phyloP scores from a whole-genome alignment of 148 eudicot genomes.

The Amaranthus palmeri region DNA sequence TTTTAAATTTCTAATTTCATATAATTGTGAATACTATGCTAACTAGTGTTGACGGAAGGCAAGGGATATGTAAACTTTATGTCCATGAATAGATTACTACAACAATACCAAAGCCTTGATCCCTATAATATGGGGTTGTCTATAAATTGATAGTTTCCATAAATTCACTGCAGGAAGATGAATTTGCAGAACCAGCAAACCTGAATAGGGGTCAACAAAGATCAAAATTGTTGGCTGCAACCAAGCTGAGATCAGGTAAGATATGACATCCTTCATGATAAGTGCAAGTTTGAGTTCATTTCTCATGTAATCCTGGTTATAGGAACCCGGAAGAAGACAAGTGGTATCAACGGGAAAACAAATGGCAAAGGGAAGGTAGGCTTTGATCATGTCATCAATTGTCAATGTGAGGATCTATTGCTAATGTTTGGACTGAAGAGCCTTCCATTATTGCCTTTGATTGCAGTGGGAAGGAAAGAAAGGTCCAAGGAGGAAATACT shows the following conservation, averaged over 20 bases:
- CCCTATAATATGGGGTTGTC: not conserved
- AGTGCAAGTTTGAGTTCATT: conserved; percentile 9
- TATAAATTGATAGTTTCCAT: not conserved
- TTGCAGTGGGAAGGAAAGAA: conserved; percentile 50
- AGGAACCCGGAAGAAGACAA: conserved; percentile 38
- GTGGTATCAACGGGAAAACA: conserved; percentile 18
- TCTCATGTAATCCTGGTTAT: conserved; percentile 13
- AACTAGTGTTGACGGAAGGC: not conserved
- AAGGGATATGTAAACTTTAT: not conserved
- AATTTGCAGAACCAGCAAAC: conserved; percentile 49
- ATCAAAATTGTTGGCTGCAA: conserved; percentile 42
- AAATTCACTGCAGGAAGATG: conserved; percentile 40
- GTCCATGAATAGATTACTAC: not conserved
- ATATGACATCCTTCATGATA: conserved; percentile 4
- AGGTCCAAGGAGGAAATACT: conserved; percentile 44
- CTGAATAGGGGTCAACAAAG: conserved; percentile 35
- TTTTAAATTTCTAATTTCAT: not conserved
- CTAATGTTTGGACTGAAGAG: conserved; percentile 19
- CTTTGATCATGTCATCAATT: conserved; percentile 20
- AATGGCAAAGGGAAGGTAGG: conserved; percentile 48
- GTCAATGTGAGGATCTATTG: conserved; percentile 16
- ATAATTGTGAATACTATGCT: no score
- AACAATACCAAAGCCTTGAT: no score
- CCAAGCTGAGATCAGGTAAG: conserved; percentile 45
- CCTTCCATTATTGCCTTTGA: conserved; percentile 19